Evolutionary conservation across 768 basidiomycete species (phyloP).

Genomic region (Cystobasidiopsis lactophilus): DNA sequence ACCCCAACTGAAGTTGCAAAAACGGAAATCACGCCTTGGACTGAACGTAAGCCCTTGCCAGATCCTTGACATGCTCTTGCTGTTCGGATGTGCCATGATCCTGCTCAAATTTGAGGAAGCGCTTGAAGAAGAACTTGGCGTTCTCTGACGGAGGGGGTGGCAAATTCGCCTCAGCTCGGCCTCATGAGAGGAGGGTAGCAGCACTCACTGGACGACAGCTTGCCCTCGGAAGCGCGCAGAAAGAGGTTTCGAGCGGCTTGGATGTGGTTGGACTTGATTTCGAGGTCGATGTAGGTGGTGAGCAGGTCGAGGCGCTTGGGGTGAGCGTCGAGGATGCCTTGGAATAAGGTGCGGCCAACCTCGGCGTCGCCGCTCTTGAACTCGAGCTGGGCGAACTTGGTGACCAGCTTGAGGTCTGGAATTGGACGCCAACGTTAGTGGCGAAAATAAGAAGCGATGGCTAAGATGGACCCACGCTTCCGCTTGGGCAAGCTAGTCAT

Average conservation of each 20-base stretch:
- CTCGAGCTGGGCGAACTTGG: slow-evolving; percentile 82
- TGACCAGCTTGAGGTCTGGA: slow-evolving; percentile 85
- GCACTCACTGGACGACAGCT: slow-evolving; percentile 75
- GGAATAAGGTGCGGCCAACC: slow-evolving; percentile 83
- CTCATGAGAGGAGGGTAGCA: no score
- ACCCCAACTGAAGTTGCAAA: no score
- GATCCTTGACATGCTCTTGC: slow-evolving; percentile 53
- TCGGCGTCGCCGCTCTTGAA: slow-evolving; percentile 86
- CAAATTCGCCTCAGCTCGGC: slow-evolving; percentile 5
- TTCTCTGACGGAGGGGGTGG: slow-evolving; percentile 28
- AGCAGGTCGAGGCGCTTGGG: slow-evolving; percentile 88
- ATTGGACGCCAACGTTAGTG: neutral
- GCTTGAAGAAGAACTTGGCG: slow-evolving; percentile 65
- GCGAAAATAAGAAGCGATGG: slow-evolving; percentile 2
- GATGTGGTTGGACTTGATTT: slow-evolving; percentile 55
- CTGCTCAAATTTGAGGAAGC: slow-evolving; percentile 76
- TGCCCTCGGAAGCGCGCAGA: slow-evolving; percentile 53
- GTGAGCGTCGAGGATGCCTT: slow-evolving; percentile 87
- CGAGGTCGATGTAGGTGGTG: slow-evolving; percentile 94
- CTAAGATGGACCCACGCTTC: slow-evolving; percentile 45
- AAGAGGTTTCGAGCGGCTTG: slow-evolving; percentile 69
- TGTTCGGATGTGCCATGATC: slow-evolving; percentile 72
- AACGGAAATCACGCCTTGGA: no score
- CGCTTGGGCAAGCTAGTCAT: slow-evolving; percentile 78
- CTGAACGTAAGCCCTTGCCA: no score